phyloP scores from a whole-genome alignment of 2,329 filamentous ascomycete species.

The Sarocladiaceae sp. region DNA sequence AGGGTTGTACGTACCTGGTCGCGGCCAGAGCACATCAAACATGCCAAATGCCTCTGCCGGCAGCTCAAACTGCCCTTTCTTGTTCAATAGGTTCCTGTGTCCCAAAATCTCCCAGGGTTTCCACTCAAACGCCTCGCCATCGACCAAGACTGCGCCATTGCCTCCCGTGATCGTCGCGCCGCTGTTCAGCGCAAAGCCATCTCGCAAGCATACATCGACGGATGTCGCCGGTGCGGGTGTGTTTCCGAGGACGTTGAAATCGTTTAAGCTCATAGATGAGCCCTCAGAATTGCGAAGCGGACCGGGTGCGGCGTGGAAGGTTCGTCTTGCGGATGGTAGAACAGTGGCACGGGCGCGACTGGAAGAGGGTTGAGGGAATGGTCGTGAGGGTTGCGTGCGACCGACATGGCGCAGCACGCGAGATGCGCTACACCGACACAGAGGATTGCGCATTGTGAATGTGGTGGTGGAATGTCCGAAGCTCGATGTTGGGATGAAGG shows the following conservation, averaged over 20 bases:
- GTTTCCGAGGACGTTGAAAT: constrained; percentile 72
- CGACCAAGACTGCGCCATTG: constrained; percentile 70
- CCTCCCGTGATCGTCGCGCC: constrained; percentile 65
- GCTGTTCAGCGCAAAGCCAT: constrained; percentile 84
- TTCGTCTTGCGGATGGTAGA: constrained; percentile 9
- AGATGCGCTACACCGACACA: background rate
- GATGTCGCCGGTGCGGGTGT: constrained; percentile 72
- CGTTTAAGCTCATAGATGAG: constrained; percentile 56
- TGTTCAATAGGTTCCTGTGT: constrained; percentile 55
- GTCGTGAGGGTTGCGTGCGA: background rate
- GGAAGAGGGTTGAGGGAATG: background rate
- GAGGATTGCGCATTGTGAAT: background rate
- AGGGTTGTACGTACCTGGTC: constrained; percentile 72
- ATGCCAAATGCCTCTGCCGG: constrained; percentile 64
- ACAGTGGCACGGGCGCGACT: background rate
- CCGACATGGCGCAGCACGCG: background rate
- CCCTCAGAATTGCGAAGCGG: constrained; percentile 23
- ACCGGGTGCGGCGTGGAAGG: constrained; percentile 17
- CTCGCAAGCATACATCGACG: constrained; percentile 72
- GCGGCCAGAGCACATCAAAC: constrained; percentile 74
- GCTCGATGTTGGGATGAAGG: background rate
- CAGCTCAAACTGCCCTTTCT: constrained; percentile 76
- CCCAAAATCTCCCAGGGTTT: constrained; percentile 62
- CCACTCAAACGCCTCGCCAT: constrained; percentile 86
- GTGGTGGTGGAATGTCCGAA: background rate